These are phyloP conservation scores for Colletotrichum limetticola DNA, from an alignment of 2,329 filamentous ascomycete genomes.

Conservation along the genomic window DNA sequence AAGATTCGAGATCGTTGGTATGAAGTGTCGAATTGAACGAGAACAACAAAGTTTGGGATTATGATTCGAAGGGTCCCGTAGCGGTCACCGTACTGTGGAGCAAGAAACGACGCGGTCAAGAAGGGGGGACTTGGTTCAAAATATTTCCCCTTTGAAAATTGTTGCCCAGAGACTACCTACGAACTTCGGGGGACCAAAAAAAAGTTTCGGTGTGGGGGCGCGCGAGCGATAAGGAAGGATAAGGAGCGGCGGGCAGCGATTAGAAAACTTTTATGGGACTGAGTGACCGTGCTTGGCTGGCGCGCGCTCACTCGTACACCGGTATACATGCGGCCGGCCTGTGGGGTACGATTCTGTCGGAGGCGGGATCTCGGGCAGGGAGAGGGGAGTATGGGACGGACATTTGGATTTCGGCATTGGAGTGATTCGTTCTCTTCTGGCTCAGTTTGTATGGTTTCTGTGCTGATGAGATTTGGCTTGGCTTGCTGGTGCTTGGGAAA, in stretches of 20 bases:
- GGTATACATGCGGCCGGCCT: constrained; percentile 21
- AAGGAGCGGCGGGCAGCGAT: background rate
- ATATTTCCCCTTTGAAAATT: background rate
- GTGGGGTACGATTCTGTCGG: constrained; percentile 2
- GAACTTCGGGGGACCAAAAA: constrained; percentile 1
- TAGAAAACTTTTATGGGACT: constrained; percentile 8
- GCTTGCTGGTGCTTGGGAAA: background rate
- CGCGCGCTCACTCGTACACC: background rate
- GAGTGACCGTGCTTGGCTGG: background rate
- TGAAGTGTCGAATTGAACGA: background rate
- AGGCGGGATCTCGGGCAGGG: background rate
- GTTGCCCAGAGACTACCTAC: constrained; percentile 17
- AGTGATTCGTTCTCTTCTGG: background rate
- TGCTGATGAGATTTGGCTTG: background rate
- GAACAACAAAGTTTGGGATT: background rate
- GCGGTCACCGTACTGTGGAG: background rate
- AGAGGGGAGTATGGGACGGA: background rate
- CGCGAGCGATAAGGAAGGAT: constrained; percentile 13
- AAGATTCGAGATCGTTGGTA: background rate
- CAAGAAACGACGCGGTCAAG: background rate
- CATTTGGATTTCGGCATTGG: background rate
- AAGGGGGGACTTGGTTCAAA: background rate
- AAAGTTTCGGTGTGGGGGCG: constrained; percentile 28
- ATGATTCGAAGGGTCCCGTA: background rate
- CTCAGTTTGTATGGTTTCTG: too few relatives aligned